Evolutionary conservation across 768 basidiomycete genomes (phyloP).

Genomic region (Leccinum truebloodii): DNA sequence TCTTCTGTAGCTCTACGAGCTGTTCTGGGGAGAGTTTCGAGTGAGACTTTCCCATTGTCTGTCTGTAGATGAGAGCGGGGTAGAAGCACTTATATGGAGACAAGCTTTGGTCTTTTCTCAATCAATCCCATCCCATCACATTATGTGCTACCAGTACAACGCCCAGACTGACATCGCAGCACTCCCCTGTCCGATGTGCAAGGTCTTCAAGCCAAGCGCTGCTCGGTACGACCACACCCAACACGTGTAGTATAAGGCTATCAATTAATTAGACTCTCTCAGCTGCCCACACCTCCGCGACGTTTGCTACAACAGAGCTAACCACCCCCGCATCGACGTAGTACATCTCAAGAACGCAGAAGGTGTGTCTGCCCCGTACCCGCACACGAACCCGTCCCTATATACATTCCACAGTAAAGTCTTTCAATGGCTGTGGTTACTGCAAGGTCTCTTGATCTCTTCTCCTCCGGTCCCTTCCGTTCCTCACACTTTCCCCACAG

Average conservation of each 20-base stretch:
- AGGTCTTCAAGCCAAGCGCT: conserved; percentile 65
- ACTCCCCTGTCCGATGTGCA: conserved; percentile 80
- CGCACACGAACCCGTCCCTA: conserved; percentile 15
- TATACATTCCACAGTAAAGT: conserved; percentile 53
- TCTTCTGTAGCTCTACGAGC: conserved; percentile 93
- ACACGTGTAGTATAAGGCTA: neutral
- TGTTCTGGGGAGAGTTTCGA: conserved; percentile 94
- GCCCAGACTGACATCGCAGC: conserved; percentile 66
- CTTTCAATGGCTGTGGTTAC: conserved; percentile 85
- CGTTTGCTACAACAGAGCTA: conserved; percentile 69
- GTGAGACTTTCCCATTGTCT: conserved; percentile 95
- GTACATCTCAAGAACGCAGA: conserved; percentile 86
- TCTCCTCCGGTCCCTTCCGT: conserved; percentile 21
- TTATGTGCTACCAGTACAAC: conserved; percentile 69
- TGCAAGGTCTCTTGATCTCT: conserved; percentile 65
- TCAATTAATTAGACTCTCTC: too few relatives aligned
- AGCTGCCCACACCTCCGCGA: conserved; percentile 81
- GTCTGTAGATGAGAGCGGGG: conserved; percentile 18
- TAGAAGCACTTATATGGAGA: conserved; percentile 23
- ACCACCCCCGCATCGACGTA: conserved; percentile 77
- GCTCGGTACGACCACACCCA: conserved; percentile 43
- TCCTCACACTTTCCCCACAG: conserved; percentile 42
- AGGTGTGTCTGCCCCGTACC: conserved; percentile 46
- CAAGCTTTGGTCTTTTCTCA: neutral
- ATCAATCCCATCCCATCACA: conserved; percentile 36